phyloP scores from a whole-genome alignment of 148 eudicot genomes.

The Rhododendron griersonianum region DNA sequence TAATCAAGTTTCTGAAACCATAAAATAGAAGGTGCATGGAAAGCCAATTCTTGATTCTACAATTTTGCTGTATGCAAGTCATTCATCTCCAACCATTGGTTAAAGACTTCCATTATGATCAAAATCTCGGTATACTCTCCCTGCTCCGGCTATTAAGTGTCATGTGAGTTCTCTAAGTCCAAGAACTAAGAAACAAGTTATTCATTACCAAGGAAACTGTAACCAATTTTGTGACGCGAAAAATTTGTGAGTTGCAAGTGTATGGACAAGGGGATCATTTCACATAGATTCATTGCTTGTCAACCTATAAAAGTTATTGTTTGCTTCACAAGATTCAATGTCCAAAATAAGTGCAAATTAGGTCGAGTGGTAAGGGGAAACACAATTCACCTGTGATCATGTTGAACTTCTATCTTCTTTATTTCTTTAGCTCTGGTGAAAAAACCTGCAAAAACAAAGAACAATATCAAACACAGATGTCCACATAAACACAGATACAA shows the following conservation, averaged over 20 bases:
- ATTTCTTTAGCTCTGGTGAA: conserved; percentile 69
- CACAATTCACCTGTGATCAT: conserved; percentile 59
- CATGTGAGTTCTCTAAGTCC: background rate
- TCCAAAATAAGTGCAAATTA: background rate
- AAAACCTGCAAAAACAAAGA: conserved; percentile 43
- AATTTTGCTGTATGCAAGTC: background rate
- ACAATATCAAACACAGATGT: background rate
- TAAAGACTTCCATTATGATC: background rate
- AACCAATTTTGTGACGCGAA: background rate
- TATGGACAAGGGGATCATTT: background rate
- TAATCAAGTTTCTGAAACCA: background rate
- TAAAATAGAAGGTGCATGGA: background rate
- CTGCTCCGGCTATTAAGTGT: background rate
- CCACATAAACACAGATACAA: background rate
- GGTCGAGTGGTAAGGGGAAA: background rate
- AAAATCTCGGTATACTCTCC: background rate
- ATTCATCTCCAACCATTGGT: background rate
- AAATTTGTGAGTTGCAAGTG: background rate
- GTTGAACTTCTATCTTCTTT: conserved; percentile 46
- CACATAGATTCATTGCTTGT: background rate
- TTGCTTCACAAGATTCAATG: background rate
- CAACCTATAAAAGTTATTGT: background rate
- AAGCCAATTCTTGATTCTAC: background rate
- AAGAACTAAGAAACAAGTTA: background rate
- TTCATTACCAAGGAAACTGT: background rate